Conservation (phyloP, 2,329 filamentous ascomycete genomes). For the Colletotrichum falcatum region DNA sequence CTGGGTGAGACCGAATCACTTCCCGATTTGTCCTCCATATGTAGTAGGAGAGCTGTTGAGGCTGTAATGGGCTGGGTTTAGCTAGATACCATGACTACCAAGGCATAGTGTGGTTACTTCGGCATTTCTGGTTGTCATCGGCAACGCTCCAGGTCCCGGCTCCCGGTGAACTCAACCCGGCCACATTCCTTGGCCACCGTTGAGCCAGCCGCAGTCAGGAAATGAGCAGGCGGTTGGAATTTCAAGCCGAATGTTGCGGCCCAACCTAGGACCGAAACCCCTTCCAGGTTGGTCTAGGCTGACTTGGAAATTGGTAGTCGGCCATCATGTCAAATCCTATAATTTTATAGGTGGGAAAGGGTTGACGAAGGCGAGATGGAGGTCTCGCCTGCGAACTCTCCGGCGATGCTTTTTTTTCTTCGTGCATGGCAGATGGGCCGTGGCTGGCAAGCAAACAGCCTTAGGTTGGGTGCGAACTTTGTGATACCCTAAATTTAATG, state of each 20-base stretch:
- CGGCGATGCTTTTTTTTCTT: background rate
- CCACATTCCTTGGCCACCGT: constrained; percentile 20
- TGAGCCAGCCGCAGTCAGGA: constrained; percentile 12
- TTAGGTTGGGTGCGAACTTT: background rate
- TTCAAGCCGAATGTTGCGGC: background rate
- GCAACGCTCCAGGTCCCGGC: constrained; percentile 13
- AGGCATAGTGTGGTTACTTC: background rate
- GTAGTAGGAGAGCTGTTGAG: background rate
- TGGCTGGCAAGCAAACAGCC: background rate
- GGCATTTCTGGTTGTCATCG: constrained; percentile 2
- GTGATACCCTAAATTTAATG: background rate
- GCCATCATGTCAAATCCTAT: background rate
- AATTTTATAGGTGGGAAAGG: background rate
- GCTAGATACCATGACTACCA: background rate
- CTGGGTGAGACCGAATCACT: background rate
- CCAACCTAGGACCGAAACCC: background rate
- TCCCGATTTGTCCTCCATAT: background rate
- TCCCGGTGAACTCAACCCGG: background rate
- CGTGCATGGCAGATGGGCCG: background rate
- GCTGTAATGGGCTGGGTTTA: background rate
- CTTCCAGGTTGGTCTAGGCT: background rate
- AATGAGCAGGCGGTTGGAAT: constrained; percentile 13
- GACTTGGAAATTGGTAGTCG: background rate
- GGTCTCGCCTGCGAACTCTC: background rate
- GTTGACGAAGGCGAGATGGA: background rate